These are phyloP conservation scores for Petrea volubilis DNA, from an alignment of 257 asterid genomes.

Conservation along the genomic window DNA sequence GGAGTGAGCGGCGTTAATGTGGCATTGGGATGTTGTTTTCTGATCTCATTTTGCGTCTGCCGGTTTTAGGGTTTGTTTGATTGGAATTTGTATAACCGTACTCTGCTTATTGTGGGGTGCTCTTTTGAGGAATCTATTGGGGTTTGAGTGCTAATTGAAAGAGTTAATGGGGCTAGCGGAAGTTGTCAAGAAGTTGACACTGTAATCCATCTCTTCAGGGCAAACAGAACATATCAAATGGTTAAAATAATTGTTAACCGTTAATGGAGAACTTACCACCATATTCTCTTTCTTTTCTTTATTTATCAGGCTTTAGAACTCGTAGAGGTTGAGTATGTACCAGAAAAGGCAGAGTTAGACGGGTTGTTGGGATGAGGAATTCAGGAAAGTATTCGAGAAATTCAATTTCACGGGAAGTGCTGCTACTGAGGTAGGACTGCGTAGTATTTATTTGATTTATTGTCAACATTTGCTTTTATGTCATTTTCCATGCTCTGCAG, in stretches of 20 bases:
- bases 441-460: background rate
- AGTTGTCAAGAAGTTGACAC: too few species aligned
- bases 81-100: background rate
- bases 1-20: background rate
- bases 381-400: slow-evolving; percentile 87
- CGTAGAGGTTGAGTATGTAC: slow-evolving; percentile 92
- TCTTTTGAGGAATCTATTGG: background rate
- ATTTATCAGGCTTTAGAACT: slow-evolving; percentile 47
- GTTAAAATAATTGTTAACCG: background rate
- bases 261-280: background rate
- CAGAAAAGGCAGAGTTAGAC: slow-evolving; percentile 77
- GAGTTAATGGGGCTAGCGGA: too few species aligned
- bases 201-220: background rate
- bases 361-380: slow-evolving; percentile 72
- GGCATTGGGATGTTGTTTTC: background rate
- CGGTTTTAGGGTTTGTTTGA: background rate
- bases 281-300: slow-evolving; percentile 10
- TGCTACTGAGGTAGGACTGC: slow-evolving; percentile 59
- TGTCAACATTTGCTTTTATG: background rate
- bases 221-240: background rate
- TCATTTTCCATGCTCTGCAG: background rate
- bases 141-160: too few species aligned
- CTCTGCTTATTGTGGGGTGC: background rate
- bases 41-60: background rate
- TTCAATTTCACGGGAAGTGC: slow-evolving; percentile 56